Base-by-base conservation (phyloP, 352 stramenopile species). In the Phytophthora pluvialis region DNA sequence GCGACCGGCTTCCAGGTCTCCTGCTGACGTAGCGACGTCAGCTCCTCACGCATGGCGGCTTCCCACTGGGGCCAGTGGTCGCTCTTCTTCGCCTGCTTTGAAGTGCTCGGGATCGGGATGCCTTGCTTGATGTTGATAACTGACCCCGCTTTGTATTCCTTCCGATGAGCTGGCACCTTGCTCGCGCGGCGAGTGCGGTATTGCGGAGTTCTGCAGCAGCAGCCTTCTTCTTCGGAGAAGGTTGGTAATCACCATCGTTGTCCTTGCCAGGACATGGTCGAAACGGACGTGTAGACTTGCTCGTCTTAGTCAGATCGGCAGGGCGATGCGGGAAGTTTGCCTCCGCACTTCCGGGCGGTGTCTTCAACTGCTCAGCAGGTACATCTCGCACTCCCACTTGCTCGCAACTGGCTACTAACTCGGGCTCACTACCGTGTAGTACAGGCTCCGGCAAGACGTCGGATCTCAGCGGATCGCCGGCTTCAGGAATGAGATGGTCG, bases 161-260 rank as follows among this genome's bases (percentile, higher is more conserved):
- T 40, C 7, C 6, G 11, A 4, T 48, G 39, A 5, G 42, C 1
- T 18, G 5, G 39, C 1, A 33, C 47, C 18, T 50, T 60, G 1
- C 40, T 26, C 11, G n/a, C 25, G 33, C 16, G 5, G 36, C 58
- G 8, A 54, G 32, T 42, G 35, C 44, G 0, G 55, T 26, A 3
- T 25, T 36, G 21, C 29, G 18, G 3, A 18, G 5, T 21, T 32
- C 8, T 29, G 12, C 33, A 40, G 29, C 4, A 2, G 9, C 38
- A 59, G 16, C 15, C n/a, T 45, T 15, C 16, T 43, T 42, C 29
- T 52, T 52, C 4, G 51, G 8, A n/a, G n/a, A n/a, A 40, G 51
- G 38, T n/a, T 59, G 12, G 8, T 59, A 59, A 26, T 59, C 51
- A 21, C 49, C 52, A 44, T 33, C 25, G 18, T n/a, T 28, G 9